phyloP scores from a whole-genome alignment of 306 rosid genomes.

The Vigna trinervia region DNA sequence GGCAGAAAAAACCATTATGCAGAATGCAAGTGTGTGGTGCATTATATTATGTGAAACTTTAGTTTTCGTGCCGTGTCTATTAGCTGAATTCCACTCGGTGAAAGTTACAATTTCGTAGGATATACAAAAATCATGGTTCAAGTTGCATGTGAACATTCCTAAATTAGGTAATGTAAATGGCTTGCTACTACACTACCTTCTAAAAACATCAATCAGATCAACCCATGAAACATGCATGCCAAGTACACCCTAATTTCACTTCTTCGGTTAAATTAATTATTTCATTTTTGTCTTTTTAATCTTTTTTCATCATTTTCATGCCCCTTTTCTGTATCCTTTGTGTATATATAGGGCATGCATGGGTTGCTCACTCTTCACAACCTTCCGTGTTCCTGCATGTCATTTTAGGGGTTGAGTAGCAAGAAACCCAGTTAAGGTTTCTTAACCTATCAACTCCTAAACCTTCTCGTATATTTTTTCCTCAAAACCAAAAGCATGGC shows the following conservation, averaged over 20 bases:
- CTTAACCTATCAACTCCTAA: slow-evolving; percentile 40
- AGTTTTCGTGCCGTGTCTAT: neutral
- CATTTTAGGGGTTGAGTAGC: slow-evolving; percentile 28
- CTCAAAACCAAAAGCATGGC: slow-evolving; percentile 44
- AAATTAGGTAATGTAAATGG: slow-evolving; percentile 41
- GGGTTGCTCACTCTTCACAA: slow-evolving; percentile 25
- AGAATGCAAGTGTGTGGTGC: too few species aligned
- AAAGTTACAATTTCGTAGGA: neutral
- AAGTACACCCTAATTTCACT: neutral
- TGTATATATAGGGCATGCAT: slow-evolving; percentile 42
- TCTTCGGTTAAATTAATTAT: neutral
- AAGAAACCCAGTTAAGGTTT: slow-evolving; percentile 14
- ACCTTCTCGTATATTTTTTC: slow-evolving; percentile 7
- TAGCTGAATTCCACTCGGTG: neutral
- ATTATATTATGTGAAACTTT: neutral
- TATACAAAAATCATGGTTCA: neutral
- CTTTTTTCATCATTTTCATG: neutral
- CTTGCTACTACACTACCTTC: slow-evolving; percentile 53
- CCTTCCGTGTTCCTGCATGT: slow-evolving; percentile 35
- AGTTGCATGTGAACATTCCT: slow-evolving; percentile 16
- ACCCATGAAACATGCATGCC: slow-evolving; percentile 4
- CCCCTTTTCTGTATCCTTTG: neutral
- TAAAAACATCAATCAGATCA: slow-evolving; percentile 27
- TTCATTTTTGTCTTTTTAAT: neutral
- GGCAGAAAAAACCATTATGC: neutral